Evolutionary conservation across 2,329 filamentous ascomycete species (phyloP), one percentile per base, ranked within the genome.

Genomic region (Cadophora gregata): DNA sequence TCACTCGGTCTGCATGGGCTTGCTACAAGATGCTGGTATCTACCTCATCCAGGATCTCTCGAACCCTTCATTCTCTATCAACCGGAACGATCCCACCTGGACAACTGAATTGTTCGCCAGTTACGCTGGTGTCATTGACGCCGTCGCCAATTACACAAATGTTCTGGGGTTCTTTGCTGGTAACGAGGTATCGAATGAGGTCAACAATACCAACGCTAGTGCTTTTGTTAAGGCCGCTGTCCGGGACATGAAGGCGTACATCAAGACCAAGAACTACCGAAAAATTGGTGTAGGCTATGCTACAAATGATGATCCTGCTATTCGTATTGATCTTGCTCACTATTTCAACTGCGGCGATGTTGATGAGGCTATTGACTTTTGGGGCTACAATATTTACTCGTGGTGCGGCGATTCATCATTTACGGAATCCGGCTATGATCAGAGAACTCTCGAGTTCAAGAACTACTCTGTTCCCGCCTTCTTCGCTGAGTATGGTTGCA

Each of bases 341-440:
- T 99, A 97, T 86, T 97, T 99, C 83, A 94, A 97, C 85, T 99
- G 96, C 78, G 92, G 94, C 68, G 80, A 87, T 68, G 78, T 83
- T 38, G 81, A 83, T 9, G 80, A 81, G 76, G 80, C 91, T 68
- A 97, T 98, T 72, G 96, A 99, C 81, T 98, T 96, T 85, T 99
- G 94, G 92, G 96, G 96, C 67, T 98, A 98, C 90, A 99, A 99
- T 86, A 97, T 98, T 82, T 99, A 99, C 86, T 97, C 94, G 62
- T 99, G 96, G 96, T 99, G 96, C 79, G 96, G 95, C 73, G 80
- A 94, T 74, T 97, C 92, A 77, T 88, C 84, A 75, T 96, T 91
- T 82, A 77, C 84, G 42, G 77, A 84, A 67, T 97, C 96, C 3
- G 93, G 93, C 63, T 99, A 94, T 81, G 84, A 90, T 71, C 85